phyloP scores from a whole-genome alignment of 2,329 filamentous ascomycete species.

The Chrysoporthe austroafricana region DNA sequence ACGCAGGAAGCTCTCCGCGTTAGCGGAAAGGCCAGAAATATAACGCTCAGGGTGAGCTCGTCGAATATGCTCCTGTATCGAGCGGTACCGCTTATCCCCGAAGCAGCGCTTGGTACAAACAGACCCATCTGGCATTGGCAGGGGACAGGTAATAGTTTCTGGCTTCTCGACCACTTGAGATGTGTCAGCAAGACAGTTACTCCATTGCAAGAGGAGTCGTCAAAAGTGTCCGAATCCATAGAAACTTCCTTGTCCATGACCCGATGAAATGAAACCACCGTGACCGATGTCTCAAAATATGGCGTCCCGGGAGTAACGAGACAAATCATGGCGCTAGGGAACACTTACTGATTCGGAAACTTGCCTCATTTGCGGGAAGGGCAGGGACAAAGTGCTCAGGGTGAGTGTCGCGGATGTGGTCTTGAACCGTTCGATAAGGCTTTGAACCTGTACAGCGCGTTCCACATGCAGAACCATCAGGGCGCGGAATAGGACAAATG shows the following conservation, averaged over 20 bases:
- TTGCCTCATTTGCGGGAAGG: conserved; percentile 96
- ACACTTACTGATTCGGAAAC: conserved; percentile 73
- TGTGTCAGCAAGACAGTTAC: not conserved
- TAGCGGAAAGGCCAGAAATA: conserved; percentile 95
- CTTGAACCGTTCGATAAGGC: conserved; percentile 43
- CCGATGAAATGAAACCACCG: not conserved
- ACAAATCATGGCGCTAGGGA: not conserved
- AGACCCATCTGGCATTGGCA: conserved; percentile 18
- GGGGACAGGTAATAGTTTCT: conserved; percentile 17
- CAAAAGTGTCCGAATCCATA: not conserved
- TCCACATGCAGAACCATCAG: conserved; percentile 10
- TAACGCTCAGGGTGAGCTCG: conserved; percentile 96
- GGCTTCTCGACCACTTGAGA: conserved; percentile 8
- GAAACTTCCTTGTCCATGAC: too few relatives aligned
- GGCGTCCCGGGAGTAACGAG: not conserved
- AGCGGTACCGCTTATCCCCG: conserved; percentile 66
- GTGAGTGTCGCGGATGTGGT: conserved; percentile 96
- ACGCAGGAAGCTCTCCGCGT: conserved; percentile 93
- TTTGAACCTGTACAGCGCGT: conserved; percentile 1
- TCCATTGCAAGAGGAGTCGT: not conserved
- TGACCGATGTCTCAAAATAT: not conserved
- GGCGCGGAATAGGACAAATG: conserved; percentile 2
- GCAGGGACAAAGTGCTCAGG: conserved; percentile 97
- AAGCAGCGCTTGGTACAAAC: conserved; percentile 24
- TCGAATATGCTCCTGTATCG: conserved; percentile 99